Percentiles rank a stretch among this genome's conserved stretches.
phyloP scores from a whole-genome alignment of 345 rosid species.

The Rhizophora mangle region DNA sequence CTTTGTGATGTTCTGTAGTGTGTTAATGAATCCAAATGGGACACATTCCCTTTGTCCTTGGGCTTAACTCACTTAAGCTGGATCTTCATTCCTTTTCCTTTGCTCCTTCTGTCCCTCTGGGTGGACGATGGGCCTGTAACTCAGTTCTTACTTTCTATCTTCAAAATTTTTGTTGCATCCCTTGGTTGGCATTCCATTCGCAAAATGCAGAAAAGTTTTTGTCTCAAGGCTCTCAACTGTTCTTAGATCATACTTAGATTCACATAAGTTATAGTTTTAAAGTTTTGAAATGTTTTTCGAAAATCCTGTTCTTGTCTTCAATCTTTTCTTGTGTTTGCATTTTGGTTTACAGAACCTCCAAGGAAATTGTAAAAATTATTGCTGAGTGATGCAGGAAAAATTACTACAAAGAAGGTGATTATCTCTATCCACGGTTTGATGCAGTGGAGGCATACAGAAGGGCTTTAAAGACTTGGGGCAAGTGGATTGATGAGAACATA shows the following conservation, averaged over 20 bases:
- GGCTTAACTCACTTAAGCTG: neutral
- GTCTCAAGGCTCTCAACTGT: too few species aligned
- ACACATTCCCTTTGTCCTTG: too few species aligned
- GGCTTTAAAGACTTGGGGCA: conserved; percentile 81
- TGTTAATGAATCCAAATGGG: neutral
- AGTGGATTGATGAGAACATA: conserved; percentile 65
- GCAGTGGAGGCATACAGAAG: conserved; percentile 82
- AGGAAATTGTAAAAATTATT: conserved; percentile 10
- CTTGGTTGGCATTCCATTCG: too few species aligned
- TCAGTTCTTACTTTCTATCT: too few species aligned
- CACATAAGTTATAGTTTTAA: too few species aligned
- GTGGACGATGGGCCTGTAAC: too few species aligned
- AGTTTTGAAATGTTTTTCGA: too few species aligned
- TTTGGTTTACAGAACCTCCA: neutral
- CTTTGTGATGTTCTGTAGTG: neutral
- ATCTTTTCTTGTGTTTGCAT: neutral
- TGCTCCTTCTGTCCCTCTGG: too few species aligned
- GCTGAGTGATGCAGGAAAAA: conserved; percentile 59
- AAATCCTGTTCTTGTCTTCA: too few species aligned
- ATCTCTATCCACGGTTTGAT: conserved; percentile 72
- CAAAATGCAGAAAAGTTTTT: too few species aligned
- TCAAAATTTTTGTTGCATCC: too few species aligned
- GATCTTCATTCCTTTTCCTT: neutral
- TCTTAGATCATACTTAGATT: too few species aligned
- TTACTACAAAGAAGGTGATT: conserved; percentile 89